Base-by-base conservation (phyloP, 2,329 filamentous ascomycete species). In the Colletotrichum abscissum region DNA sequence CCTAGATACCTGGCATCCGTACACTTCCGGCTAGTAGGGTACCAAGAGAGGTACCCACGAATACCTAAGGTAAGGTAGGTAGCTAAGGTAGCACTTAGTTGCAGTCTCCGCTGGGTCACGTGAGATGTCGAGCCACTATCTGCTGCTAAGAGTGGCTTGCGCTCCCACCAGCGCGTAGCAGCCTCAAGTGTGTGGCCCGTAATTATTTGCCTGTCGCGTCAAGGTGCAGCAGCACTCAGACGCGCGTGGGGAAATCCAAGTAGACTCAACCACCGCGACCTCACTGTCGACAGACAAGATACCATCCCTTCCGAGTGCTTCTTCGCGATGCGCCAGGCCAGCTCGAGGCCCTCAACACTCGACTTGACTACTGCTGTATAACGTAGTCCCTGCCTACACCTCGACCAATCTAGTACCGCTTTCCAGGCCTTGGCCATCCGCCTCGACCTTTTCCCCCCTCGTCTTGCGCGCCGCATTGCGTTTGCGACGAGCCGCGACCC, bases 191-290 rank as follows among this genome's bases (percentile, higher is more conserved):
- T 54, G 55, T 71, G 68, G 63, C 63, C 57, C 19, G 63, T 35
- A 22, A 64, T 54, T 46, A 68, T 35, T 64, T 60, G 30, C 46
- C 60, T 14, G 63, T 72, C 69, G 69, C 69, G 69, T 72, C 64
- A 35, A 72, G 63, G 35, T 30, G 63, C 35, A 42, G 16, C 46
- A 65, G 63, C 54, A 72, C 66, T 46, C 42, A 69, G 65, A 72
- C 69, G 65, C 69, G 69, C 38, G 64, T 69, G 52, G 69, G 69
- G 69, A 69, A 72, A 63, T 42, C 57, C 24, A 28, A 24, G 35
- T 58, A 22, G 38, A 49, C 19, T 57, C 42, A 56, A 54, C 35
- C 33, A 57, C 24, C 24, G 56, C 33, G 49, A 65, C 19, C 64
- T 58, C 35, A 12, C 30, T 68, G 28, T 68, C 63, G 46, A 46